These are phyloP conservation scores for Notholithocarpus densiflorus DNA, from an alignment of 306 rosid species.

Conservation along the genomic window DNA sequence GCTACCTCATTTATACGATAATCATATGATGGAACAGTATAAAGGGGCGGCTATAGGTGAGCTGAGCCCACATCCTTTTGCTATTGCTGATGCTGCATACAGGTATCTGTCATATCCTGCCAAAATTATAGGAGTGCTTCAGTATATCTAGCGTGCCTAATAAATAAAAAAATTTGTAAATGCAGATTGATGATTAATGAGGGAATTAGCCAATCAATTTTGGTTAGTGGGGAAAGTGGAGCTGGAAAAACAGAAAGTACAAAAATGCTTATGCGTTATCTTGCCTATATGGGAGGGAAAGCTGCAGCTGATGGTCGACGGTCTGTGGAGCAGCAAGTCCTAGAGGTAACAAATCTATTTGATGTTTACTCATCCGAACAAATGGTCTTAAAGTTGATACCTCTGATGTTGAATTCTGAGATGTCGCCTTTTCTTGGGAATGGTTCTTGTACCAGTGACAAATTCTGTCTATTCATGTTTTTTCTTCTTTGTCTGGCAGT, in stretches of 20 bases:
- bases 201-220: slow-evolving; percentile 78
- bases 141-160: background rate
- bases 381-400: background rate
- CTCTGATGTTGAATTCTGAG: slow-evolving; percentile 3
- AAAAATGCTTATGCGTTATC: slow-evolving; percentile 95
- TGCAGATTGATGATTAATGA: slow-evolving; percentile 85
- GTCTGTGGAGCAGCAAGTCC: slow-evolving; percentile 92
- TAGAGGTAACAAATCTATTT: slow-evolving; percentile 55
- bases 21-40: slow-evolving; percentile 68
- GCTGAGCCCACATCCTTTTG: slow-evolving; percentile 96
- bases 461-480: slow-evolving; percentile 1
- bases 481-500: slow-evolving; percentile 48
- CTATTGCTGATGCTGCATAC: slow-evolving; percentile 94
- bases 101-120: slow-evolving; percentile 50
- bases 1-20: slow-evolving; percentile 74
- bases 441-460: background rate
- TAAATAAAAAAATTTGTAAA: background rate
- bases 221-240: slow-evolving; percentile 99
- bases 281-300: slow-evolving; percentile 92
- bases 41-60: slow-evolving; percentile 76
- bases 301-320: slow-evolving; percentile 66
- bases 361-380: background rate
- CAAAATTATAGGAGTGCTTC: slow-evolving; percentile 6
- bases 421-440: slow-evolving; percentile 11
- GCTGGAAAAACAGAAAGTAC: slow-evolving; percentile 98